phyloP scores from a whole-genome alignment of 495 filamentous ascomycete genomes.

The Xylaria flabelliformis region DNA sequence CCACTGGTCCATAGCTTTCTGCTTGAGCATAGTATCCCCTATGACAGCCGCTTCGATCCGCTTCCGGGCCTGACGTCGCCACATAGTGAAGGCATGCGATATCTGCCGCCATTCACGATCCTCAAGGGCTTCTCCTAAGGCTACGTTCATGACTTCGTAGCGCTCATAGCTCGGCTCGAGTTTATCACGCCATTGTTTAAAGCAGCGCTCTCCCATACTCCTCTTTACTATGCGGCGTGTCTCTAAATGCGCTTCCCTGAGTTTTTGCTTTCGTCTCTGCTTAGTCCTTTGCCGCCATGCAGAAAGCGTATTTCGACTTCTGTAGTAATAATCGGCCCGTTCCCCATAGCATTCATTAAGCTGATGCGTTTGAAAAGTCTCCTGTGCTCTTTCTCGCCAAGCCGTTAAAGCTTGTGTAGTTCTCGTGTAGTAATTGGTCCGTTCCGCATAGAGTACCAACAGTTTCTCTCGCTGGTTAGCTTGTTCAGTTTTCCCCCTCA shows the following conservation, averaged over 20 bases:
- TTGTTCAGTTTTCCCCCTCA: conserved; percentile 30
- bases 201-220: conserved; percentile 40
- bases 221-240: conserved; percentile 42
- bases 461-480: conserved; percentile 29
- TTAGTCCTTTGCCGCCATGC: conserved; percentile 36
- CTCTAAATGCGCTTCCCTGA: conserved; percentile 41
- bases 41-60: conserved; percentile 26
- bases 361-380: conserved; percentile 26
- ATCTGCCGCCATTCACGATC: conserved; percentile 35
- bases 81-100: conserved; percentile 50
- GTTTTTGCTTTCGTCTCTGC: conserved; percentile 37
- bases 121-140: conserved; percentile 29
- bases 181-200: conserved; percentile 39
- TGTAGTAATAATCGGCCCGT: conserved; percentile 41
- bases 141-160: conserved; percentile 32
- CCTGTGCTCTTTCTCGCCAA: conserved; percentile 29
- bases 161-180: conserved; percentile 37
- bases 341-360: conserved; percentile 32
- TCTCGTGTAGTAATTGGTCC: conserved; percentile 24
- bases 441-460: conserved; percentile 18
- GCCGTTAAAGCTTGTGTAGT: conserved; percentile 19
- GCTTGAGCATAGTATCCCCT: conserved; percentile 46
- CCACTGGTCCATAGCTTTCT: conserved; percentile 39
- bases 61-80: conserved; percentile 47
- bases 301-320: conserved; percentile 30